Evolutionary conservation across 805 yeast species (phyloP).

Genomic region (Hanseniaspora guilliermondii): DNA sequence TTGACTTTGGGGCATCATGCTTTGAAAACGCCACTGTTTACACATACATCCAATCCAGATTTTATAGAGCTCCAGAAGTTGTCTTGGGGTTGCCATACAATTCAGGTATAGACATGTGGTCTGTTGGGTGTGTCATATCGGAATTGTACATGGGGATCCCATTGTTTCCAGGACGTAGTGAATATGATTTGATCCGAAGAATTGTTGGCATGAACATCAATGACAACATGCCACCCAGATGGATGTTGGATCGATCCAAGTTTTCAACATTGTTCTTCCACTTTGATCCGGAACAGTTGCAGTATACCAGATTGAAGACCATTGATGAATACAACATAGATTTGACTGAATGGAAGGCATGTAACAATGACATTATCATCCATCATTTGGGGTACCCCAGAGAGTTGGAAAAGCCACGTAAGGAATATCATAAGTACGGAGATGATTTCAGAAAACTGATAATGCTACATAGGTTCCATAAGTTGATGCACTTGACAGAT

Average conservation of each 20-base stretch:
- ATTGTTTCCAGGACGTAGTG: constrained; percentile 87
- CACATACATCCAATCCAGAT: constrained; percentile 84
- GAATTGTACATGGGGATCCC: constrained; percentile 88
- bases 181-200: constrained; percentile 76
- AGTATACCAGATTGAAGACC: constrained; percentile 33
- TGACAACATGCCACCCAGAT: constrained; percentile 62
- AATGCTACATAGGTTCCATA: constrained; percentile 58
- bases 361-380: constrained; percentile 7
- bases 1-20: constrained; percentile 94
- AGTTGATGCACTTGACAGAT: constrained; percentile 29
- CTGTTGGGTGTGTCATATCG: constrained; percentile 82
- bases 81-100: constrained; percentile 85
- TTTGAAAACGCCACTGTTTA: constrained; percentile 80
- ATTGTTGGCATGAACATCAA: constrained; percentile 48
- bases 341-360: constrained; percentile 16
- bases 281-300: constrained; percentile 17
- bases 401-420: constrained; percentile 57
- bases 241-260: constrained; percentile 96
- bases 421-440: constrained; percentile 62
- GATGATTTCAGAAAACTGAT: constrained; percentile 55
- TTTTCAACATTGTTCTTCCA: constrained; percentile 52
- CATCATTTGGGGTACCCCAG: constrained; percentile 17
- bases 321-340: constrained; percentile 37
- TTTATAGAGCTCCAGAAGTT: constrained; percentile 91
- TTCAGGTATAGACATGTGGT: constrained; percentile 94